Evolutionary conservation across 179 eudicot genomes (phyloP).

Genomic region (Beta corolliflora): DNA sequence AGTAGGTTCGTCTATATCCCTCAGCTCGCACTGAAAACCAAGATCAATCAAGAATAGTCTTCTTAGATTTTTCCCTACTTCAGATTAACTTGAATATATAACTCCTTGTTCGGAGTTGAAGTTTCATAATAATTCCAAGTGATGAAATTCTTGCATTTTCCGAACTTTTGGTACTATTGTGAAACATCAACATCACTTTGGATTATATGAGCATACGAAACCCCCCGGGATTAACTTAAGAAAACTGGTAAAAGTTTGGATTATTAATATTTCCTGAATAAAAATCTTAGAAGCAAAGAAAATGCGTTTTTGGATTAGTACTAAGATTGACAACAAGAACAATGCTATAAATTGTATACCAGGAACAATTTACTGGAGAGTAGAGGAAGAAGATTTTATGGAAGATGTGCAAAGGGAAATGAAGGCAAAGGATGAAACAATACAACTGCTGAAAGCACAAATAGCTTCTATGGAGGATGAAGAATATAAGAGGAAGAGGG

Average conservation of each 20-base stretch:
- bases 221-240: neutral
- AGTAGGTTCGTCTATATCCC: too few relatives aligned
- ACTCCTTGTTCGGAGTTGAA: too few relatives aligned
- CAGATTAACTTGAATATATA: too few relatives aligned
- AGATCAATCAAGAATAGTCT: too few relatives aligned
- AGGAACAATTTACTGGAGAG: slow-evolving; percentile 42
- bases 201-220: too few relatives aligned
- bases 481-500: slow-evolving; percentile 54
- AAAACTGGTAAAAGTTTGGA: too few relatives aligned
- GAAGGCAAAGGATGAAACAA: slow-evolving; percentile 61
- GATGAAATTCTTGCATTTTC: too few relatives aligned
- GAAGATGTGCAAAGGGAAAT: slow-evolving; percentile 53
- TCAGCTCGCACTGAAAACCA: too few relatives aligned
- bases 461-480: slow-evolving; percentile 57
- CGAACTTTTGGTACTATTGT: too few relatives aligned
- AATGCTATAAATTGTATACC: neutral
- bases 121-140: too few relatives aligned
- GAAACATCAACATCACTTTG: too few relatives aligned
- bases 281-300: neutral
- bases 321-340: neutral
- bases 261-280: neutral
- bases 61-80: too few relatives aligned
- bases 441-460: slow-evolving; percentile 41
- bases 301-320: neutral
- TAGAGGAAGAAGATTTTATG: slow-evolving; percentile 50